phyloP scores from a whole-genome alignment of 768 basidiomycete genomes.

The Melanogaster broomeanus region DNA sequence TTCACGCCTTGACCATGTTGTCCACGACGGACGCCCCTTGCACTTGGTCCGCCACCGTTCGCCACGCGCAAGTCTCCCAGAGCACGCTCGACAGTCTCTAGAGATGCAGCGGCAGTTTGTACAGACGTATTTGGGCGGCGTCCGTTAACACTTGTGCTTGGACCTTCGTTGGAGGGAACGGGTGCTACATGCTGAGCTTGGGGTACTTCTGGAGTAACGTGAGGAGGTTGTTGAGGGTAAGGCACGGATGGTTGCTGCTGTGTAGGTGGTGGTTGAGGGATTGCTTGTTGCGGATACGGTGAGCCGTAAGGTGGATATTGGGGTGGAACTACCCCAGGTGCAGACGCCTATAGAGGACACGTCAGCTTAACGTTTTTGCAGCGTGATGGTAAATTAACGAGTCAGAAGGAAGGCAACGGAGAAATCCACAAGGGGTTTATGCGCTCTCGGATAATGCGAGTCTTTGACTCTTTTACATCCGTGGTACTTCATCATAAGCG shows the following conservation, averaged over 20 bases:
- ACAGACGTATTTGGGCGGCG: constrained; percentile 49
- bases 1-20: constrained; percentile 32
- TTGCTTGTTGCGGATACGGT: constrained; percentile 33
- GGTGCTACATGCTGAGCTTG: constrained; percentile 17
- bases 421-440: constrained; percentile 45
- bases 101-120: constrained; percentile 71
- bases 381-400: neutral
- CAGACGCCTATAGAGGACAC: constrained; percentile 44
- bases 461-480: constrained; percentile 45
- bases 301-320: constrained; percentile 31
- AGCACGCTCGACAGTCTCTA: constrained; percentile 69
- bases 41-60: constrained; percentile 29
- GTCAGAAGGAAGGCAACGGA: constrained; percentile 68
- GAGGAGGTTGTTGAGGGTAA: constrained; percentile 28
- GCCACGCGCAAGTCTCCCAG: constrained; percentile 50
- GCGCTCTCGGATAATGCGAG: constrained; percentile 45
- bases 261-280: constrained; percentile 31
- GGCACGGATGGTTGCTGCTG: constrained; percentile 30
- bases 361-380: constrained; percentile 10
- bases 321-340: constrained; percentile 39
- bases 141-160: constrained; percentile 26
- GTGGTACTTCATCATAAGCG: constrained; percentile 44
- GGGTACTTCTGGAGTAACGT: constrained; percentile 27
- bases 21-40: constrained; percentile 42
- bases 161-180: constrained; percentile 24